Evolutionary conservation across 1,284 basidiomycete genomes (phyloP), one percentile per base, ranked within the genome.

Genomic region (Anthracocystis panici-leucophaei): DNA sequence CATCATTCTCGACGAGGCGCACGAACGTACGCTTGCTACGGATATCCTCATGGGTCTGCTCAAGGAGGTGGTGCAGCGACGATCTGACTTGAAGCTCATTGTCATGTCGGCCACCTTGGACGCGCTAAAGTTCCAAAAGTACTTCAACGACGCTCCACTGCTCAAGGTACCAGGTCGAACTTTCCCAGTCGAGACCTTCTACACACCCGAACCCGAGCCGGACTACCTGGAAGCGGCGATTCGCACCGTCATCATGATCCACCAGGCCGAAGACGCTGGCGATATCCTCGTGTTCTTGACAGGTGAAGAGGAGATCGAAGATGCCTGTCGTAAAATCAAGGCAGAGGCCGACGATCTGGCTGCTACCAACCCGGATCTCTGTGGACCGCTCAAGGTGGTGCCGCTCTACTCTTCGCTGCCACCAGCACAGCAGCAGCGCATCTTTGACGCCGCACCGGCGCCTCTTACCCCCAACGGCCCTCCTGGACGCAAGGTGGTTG

Each of bases 31-130:
- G 0, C 89, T 99, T 27, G 94, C 97, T 0, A 99, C 97, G 38
- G 97, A 99, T 87, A 95, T 99, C 77, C 91, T 99, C 52, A 98
- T 99, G 94, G 95, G 96, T 75, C 88, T 98, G 16, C 83, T 90
- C 25, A 90, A 90, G 83, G 89, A 89, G 71, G 90, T 99, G 18
- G 92, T 92, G 2, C 91, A 91, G 82, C 90, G 90, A 68, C 91
- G 97, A 45, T 80, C 90, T 1, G 96, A 98, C 84, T 90, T 99
- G 77, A 99, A 98, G 87, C 92, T 99, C 82, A 95, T 99, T 67
- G 89, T 99, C 88, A 99, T 99, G 97, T 95, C 93, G 46, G 97
- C 97, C 38, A 99, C 97, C 1, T 91, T 99, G 35, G 96, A 99
- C 82, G 94, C 96, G 0, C 89, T 92, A 83, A 99, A 99, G 86